These are phyloP conservation scores for Yarrowia alimentaria DNA, from an alignment of 805 yeast species.

Conservation along the genomic window DNA sequence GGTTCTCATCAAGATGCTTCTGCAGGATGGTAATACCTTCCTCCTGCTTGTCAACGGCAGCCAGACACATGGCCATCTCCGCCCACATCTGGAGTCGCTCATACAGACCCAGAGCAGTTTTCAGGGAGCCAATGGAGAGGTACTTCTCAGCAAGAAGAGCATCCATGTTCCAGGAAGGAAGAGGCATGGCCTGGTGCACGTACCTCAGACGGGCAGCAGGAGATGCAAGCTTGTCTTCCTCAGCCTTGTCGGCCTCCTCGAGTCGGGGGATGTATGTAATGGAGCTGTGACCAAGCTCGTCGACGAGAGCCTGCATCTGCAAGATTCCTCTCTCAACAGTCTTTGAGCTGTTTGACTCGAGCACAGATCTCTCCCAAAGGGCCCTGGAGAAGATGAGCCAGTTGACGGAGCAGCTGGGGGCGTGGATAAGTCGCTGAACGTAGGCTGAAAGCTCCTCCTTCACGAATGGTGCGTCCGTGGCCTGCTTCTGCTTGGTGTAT, in stretches of 20 bases:
- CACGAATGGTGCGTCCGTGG: conserved; percentile 64
- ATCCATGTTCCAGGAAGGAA: conserved; percentile 87
- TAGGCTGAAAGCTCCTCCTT: conserved; percentile 82
- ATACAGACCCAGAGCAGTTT: conserved; percentile 86
- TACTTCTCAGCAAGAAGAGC: conserved; percentile 78
- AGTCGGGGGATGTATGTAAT: conserved; percentile 45
- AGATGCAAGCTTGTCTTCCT: conserved; percentile 33
- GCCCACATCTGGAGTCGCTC: conserved; percentile 70
- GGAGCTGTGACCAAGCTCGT: conserved; percentile 70
- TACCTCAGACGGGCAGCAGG: conserved; percentile 60
- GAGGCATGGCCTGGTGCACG: conserved; percentile 68
- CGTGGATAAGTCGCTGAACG: conserved; percentile 66
- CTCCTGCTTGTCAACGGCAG: conserved; percentile 71
- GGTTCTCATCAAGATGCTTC: conserved; percentile 53
- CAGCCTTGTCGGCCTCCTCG: conserved; percentile 37
- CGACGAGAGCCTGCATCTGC: conserved; percentile 89
- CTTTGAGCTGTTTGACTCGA: conserved; percentile 76
- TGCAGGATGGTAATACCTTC: conserved; percentile 62
- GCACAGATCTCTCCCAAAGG: conserved; percentile 82
- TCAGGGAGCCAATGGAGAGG: conserved; percentile 78
- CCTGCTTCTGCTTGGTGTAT: conserved; percentile 65
- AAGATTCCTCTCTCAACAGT: conserved; percentile 92
- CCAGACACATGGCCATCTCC: conserved; percentile 88
- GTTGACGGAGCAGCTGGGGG: conserved; percentile 49
- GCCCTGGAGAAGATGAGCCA: conserved; percentile 81